phyloP scores from a whole-genome alignment of 2,329 filamentous ascomycete species.

The Penicillium hesseltinei region DNA sequence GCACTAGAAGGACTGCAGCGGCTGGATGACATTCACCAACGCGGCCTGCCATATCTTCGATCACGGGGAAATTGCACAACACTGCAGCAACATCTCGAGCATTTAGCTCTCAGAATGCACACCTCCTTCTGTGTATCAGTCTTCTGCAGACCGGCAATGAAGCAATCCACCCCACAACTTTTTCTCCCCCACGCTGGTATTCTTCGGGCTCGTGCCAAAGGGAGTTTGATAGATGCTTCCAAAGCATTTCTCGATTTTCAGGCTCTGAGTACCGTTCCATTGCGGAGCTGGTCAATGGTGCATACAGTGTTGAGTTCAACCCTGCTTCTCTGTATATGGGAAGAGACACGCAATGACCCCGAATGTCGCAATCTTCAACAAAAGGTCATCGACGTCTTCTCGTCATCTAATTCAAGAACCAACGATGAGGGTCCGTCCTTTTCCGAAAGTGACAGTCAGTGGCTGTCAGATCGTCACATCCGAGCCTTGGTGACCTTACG shows the following conservation, averaged over 20 bases:
- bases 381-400: conserved; percentile 32
- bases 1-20: conserved; percentile 38
- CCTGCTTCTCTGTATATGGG: conserved; percentile 35
- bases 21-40: conserved; percentile 48
- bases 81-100: conserved; percentile 52
- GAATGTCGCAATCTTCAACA: conserved; percentile 33
- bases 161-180: conserved; percentile 21
- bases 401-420: conserved; percentile 15
- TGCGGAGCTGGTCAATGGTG: conserved; percentile 37
- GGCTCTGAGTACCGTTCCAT: conserved; percentile 30
- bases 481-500: conserved; percentile 29
- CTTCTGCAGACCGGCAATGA: conserved; percentile 57
- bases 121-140: conserved; percentile 53
- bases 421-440: conserved; percentile 7
- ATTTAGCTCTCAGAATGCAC: conserved; percentile 54
- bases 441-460: conserved; percentile 26
- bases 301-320: conserved; percentile 36
- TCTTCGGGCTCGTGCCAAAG: conserved; percentile 25
- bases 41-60: conserved; percentile 51
- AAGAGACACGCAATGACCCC: conserved; percentile 29
- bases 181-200: conserved; percentile 4
- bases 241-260: conserved; percentile 35
- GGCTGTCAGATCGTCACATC: conserved; percentile 32
- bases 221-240: conserved; percentile 28
- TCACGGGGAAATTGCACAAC: conserved; percentile 39